Base-by-base conservation (phyloP, 2,329 filamentous ascomycete genomes). In the Neoscytalidium dimidiatum region DNA sequence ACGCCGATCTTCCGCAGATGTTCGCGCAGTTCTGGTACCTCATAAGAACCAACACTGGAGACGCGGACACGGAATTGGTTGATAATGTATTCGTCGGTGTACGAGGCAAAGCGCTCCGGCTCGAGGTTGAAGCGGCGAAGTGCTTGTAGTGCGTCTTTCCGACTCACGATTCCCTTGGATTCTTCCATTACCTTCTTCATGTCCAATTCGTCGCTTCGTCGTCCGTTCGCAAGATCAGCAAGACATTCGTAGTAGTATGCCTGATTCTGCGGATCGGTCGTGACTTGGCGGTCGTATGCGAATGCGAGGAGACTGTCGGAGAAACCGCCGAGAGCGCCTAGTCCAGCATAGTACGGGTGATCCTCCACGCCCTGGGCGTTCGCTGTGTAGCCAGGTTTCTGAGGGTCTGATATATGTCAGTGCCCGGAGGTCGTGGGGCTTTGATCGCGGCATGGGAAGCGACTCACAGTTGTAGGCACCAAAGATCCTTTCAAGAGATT, bases 191-290 rank as follows among this genome's bases (percentile, higher is more conserved):
- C 83, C 26, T 88, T 84, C 71, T 87, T 85, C 35, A 81, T 81
- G 46, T 85, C 78, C n/a, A 92, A 82, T 7, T 80, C 73, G 46
- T 85, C 82, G 71, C 84, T 88, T 35, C 82, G 77, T 62, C 88
- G 80, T 19, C 84, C 82, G 26, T 78, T 77, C 17, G 85, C 84
- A 62, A 92, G 84, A 52, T 83, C 79, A 68, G 84, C 82, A n/a
- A 92, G 78, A 70, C 86, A 89, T 73, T 89, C 84, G 66, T 91
- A 82, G 72, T 91, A 91, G 71, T 87, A 86, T 2, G 87, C 76
- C 19, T 79, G 78, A 66, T 85, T 84, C 21, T 70, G 68, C 21
- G 83, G 81, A 72, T 91, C 87, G 58, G 82, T 83, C 8, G 78
- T 72, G 26, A 82, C 78, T 75, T 92, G 89, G 35, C 85, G 81